phyloP scores from a whole-genome alignment of 108 stramenopile species.

The Nannochloropsis oceanica region DNA sequence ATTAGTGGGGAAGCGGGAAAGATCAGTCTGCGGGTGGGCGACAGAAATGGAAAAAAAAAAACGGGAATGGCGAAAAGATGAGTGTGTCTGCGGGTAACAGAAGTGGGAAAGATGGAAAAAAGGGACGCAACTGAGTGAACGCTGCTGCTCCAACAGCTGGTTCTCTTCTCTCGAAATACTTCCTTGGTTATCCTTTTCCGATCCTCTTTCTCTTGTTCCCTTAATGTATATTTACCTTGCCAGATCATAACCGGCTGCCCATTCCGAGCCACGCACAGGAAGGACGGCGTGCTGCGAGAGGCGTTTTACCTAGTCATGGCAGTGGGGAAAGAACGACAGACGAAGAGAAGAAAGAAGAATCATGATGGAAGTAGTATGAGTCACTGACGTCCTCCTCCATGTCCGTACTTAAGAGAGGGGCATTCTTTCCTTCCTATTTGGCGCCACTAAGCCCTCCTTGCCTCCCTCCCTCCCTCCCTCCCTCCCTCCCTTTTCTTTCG shows the following conservation, averaged over 20 bases:
- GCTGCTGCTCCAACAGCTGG: neutral
- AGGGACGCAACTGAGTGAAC: neutral
- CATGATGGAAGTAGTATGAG: no score
- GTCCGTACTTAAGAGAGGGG: no score
- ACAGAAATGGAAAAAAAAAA: neutral
- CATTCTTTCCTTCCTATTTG: no score
- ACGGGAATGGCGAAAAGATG: neutral
- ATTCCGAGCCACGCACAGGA: constrained; percentile 26
- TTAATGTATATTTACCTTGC: constrained; percentile 15
- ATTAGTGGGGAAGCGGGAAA: neutral
- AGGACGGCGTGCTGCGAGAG: constrained; percentile 15
- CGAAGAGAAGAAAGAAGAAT: neutral
- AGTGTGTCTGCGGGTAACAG: neutral
- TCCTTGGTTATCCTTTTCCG: neutral
- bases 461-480: no score
- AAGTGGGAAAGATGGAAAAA: neutral
- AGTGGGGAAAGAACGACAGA: no score
- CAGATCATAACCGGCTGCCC: constrained; percentile 28
- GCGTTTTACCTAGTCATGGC: constrained; percentile 12
- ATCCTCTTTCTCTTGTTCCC: neutral
- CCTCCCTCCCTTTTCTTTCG: neutral
- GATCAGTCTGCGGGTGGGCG: neutral
- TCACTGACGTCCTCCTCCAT: no score
- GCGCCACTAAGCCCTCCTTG: no score
- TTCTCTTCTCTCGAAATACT: neutral